These are phyloP conservation scores for Dianthus caryophyllus DNA, from an alignment of 148 eudicot species.

Conservation along the genomic window DNA sequence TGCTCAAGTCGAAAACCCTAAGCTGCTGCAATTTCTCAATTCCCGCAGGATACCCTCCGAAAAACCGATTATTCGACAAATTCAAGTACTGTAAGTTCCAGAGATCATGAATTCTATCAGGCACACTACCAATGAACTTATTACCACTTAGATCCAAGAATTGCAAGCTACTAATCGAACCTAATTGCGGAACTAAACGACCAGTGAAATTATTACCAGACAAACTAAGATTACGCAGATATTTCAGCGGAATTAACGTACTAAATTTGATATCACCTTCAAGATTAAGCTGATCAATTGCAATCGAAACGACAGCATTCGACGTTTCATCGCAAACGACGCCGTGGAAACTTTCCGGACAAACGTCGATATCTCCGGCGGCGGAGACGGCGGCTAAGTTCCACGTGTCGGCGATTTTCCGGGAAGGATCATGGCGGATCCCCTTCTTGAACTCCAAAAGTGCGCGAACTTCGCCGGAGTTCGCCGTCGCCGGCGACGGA, in stretches of 20 bases:
- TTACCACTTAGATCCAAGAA: constrained; percentile 66
- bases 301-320: constrained; percentile 41
- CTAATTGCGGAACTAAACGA: constrained; percentile 51
- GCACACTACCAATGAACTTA: constrained; percentile 70
- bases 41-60: constrained; percentile 56
- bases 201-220: constrained; percentile 59
- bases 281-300: constrained; percentile 42
- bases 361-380: constrained; percentile 34
- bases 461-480: constrained; percentile 50
- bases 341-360: constrained; percentile 56
- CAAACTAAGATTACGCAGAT: constrained; percentile 46
- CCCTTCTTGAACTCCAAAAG: constrained; percentile 84
- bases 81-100: constrained; percentile 61
- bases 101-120: constrained; percentile 50
- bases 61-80: constrained; percentile 58
- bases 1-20: constrained; percentile 57
- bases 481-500: not conserved
- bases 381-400: constrained; percentile 12
- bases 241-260: constrained; percentile 41
- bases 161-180: constrained; percentile 32
- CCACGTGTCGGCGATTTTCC: constrained; percentile 47
- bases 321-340: constrained; percentile 38
- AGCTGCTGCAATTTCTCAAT: constrained; percentile 64
- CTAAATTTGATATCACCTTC: constrained; percentile 68
- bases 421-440: constrained; percentile 48